These are phyloP conservation scores for Pseudevernia furfuracea DNA, from an alignment of 495 filamentous ascomycete species.

Conservation along the genomic window DNA sequence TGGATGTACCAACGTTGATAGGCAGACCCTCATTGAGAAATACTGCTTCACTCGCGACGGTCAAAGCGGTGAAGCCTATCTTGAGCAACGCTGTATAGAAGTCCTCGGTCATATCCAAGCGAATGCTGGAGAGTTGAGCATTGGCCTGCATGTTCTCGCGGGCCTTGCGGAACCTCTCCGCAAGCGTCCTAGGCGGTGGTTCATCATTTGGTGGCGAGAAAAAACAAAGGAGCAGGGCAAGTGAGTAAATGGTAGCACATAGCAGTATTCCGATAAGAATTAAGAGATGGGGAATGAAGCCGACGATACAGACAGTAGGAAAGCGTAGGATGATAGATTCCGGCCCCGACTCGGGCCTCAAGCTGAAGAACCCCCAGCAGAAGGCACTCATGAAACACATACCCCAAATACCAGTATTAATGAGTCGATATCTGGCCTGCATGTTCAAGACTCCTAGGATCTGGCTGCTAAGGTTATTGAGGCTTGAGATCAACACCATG, in stretches of 20 bases:
- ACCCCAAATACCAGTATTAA: slow-evolving; percentile 85
- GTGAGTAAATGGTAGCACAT: slow-evolving; percentile 64
- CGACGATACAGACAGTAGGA: slow-evolving; percentile 89
- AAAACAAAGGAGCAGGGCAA: slow-evolving; percentile 70
- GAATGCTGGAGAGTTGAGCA: slow-evolving; percentile 68
- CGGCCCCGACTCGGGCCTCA: slow-evolving; percentile 33
- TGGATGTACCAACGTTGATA: slow-evolving; percentile 68
- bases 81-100: slow-evolving; percentile 88
- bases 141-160: slow-evolving; percentile 90
- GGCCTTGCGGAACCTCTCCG: slow-evolving; percentile 53
- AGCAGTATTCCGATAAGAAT: slow-evolving; percentile 68
- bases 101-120: slow-evolving; percentile 77
- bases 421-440: slow-evolving; percentile 66
- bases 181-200: slow-evolving; percentile 35
- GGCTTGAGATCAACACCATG: slow-evolving; percentile 76
- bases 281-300: slow-evolving; percentile 86
- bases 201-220: slow-evolving; percentile 51
- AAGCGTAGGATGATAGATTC: slow-evolving; percentile 57
- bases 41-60: slow-evolving; percentile 88
- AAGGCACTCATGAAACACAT: slow-evolving; percentile 79
- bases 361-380: slow-evolving; percentile 57
- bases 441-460: slow-evolving; percentile 69
- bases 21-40: slow-evolving; percentile 81
- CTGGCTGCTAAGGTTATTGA: slow-evolving; percentile 82
- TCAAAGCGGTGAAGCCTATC: slow-evolving; percentile 76